A percentile compares a stretch with the other conserved stretches of the same genome.
Evolutionary conservation across 768 basidiomycete species (phyloP).

Genomic region (Tricholoma sp.): DNA sequence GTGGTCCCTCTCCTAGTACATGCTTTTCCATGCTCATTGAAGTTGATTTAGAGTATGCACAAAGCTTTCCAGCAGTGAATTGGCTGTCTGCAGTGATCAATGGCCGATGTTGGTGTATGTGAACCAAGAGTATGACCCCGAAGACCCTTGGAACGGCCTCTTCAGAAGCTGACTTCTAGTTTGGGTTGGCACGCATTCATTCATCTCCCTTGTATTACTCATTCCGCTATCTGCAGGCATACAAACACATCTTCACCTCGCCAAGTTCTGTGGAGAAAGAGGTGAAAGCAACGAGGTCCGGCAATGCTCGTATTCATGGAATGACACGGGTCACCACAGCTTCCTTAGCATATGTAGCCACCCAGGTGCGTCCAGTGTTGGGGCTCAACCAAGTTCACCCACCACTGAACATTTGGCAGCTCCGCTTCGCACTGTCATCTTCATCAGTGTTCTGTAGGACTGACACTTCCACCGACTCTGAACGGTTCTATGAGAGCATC

Average conservation of each 20-base stretch:
- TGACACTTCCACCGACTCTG: slow-evolving; percentile 2
- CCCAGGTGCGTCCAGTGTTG: slow-evolving; percentile 1
- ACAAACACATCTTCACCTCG: slow-evolving; percentile 2
- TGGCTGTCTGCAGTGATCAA: slow-evolving; percentile 16
- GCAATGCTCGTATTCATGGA: slow-evolving; percentile 8
- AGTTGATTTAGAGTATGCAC: slow-evolving; percentile 3
- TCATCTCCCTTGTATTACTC: not conserved
- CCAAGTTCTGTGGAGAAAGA: slow-evolving; percentile 2
- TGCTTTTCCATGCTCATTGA: not conserved
- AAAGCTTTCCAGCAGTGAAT: slow-evolving; percentile 8
- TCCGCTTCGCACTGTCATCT: slow-evolving; percentile 4
- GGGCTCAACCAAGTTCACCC: not conserved
- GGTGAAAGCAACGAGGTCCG: slow-evolving; percentile 1
- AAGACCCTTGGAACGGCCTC: slow-evolving; percentile 22
- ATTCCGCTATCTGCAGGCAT: not conserved
- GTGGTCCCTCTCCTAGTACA: not conserved
- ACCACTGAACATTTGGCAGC: not conserved
- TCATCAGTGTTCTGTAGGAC: not conserved
- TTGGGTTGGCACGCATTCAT: slow-evolving; percentile 6
- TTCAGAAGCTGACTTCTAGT: slow-evolving; percentile 17
- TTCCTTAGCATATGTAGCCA: slow-evolving; percentile 12
- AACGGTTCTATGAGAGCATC: slow-evolving; percentile 2
- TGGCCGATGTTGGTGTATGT: slow-evolving; percentile 21
- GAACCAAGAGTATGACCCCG: slow-evolving; percentile 12
- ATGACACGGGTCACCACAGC: slow-evolving; percentile 13